Conservation (phyloP, 768 basidiomycete species). For the Agrocybe praecox region DNA sequence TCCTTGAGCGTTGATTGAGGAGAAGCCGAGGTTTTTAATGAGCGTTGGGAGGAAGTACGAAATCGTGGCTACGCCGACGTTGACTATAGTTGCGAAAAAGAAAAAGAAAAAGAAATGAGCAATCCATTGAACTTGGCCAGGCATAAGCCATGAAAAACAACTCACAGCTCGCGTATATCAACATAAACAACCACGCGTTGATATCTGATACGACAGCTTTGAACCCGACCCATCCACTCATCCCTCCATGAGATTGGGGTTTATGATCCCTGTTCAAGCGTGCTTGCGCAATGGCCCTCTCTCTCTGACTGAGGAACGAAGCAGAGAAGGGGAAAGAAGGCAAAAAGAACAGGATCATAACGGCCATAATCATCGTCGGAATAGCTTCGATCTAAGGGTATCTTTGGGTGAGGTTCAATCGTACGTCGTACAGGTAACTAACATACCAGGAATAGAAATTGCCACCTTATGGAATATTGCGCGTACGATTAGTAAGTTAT, state of each 20-base stretch:
- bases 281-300: slow-evolving; percentile 60
- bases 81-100: slow-evolving; percentile 44
- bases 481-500: background rate
- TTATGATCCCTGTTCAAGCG: slow-evolving; percentile 56
- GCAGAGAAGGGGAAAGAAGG: slow-evolving; percentile 60
- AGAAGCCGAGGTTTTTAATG: slow-evolving; percentile 58
- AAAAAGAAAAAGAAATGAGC: too few relatives aligned
- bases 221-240: slow-evolving; percentile 58
- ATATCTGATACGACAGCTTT: slow-evolving; percentile 51
- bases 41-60: slow-evolving; percentile 61
- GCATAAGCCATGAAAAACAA: slow-evolving; percentile 7
- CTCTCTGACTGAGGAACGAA: slow-evolving; percentile 50
- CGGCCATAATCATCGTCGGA: slow-evolving; percentile 55
- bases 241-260: slow-evolving; percentile 59
- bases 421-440: background rate
- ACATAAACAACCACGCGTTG: slow-evolving; percentile 55
- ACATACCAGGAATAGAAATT: slow-evolving; percentile 57
- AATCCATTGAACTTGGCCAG: too few relatives aligned
- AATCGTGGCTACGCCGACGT: slow-evolving; percentile 57
- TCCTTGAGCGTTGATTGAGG: slow-evolving; percentile 58
- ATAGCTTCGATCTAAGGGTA: slow-evolving; percentile 52
- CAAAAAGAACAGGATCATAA: slow-evolving; percentile 48
- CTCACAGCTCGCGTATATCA: slow-evolving; percentile 55
- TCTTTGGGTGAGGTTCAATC: background rate
- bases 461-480: slow-evolving; percentile 41